Evolutionary conservation across 768 basidiomycete genomes (phyloP), one percentile per base, ranked within the genome.

Genomic region (Boletus subparvulus): DNA sequence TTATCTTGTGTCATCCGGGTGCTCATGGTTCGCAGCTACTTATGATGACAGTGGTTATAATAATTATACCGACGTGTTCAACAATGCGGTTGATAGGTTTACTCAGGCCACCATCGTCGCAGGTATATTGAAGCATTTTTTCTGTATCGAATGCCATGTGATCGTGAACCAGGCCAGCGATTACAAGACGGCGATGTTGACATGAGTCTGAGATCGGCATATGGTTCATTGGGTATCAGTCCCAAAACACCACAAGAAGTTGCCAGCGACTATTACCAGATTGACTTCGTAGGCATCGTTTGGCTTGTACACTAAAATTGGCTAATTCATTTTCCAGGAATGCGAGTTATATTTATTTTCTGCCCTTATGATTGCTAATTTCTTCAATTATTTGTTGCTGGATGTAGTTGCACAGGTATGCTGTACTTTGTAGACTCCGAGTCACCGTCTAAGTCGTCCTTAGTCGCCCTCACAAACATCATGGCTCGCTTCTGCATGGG

Each of bases 401-500:
- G 21, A 37, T 55, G 13, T 47, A 70, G 70, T 52, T 48, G 69
- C 69, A 11, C 69, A 71, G 69, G 71, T 68, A 53, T n/a, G 65
- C 11, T 8, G 19, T 37, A 4, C 4, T 6, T 6, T 45, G 6
- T 32, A 14, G 13, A 28, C 3, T 1, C 41, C 26, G 30, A 11
- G 36, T 0, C 17, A 19, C 17, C 5, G 10, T 47, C 11, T 55
- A 56, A 78, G 55, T 77, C 75, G 54, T 77, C 77, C 62, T 77
- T 39, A 87, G 63, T 77, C 82, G 4, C 86, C 86, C 2, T 84
- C 85, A 33, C 78, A 85, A 65, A 82, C 80, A 0, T 87, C 85
- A 1, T 81, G 80, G 75, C 72, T 87, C 24, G 83, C 84, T n/a
- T 79, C 83, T 6, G 77, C 84, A 21, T 83, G 83, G 85, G 86